These are phyloP conservation scores for Pyrenophora teres DNA, from an alignment of 2,329 filamentous ascomycete genomes.

Conservation along the genomic window DNA sequence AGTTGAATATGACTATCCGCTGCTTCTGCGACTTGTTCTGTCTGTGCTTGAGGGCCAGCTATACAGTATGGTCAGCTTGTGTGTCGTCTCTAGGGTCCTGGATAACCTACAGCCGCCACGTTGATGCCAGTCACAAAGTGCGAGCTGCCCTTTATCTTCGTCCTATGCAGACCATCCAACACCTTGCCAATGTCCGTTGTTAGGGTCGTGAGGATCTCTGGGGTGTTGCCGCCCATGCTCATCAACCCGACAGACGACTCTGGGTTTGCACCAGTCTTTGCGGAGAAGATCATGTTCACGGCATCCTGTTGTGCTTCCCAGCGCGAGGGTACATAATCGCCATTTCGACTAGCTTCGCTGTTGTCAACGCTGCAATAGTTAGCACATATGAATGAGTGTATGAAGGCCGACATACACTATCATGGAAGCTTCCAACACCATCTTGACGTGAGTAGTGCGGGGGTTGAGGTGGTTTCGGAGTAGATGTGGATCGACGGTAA, in stretches of 20 bases:
- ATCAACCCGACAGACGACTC: slow-evolving; percentile 97
- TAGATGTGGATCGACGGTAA: slow-evolving; percentile 19
- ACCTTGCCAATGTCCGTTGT: slow-evolving; percentile 97
- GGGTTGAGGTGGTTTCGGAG: slow-evolving; percentile 7
- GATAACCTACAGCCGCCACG: slow-evolving; percentile 78
- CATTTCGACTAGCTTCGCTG: slow-evolving; percentile 97
- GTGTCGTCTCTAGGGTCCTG: slow-evolving; percentile 70
- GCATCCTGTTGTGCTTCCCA: slow-evolving; percentile 97
- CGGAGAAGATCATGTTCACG: slow-evolving; percentile 92
- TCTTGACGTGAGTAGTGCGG: slow-evolving; percentile 59
- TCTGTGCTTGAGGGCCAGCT: slow-evolving; percentile 96
- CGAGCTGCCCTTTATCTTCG: slow-evolving; percentile 84
- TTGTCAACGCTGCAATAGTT: slow-evolving; percentile 76
- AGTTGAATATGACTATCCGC: slow-evolving; percentile 96
- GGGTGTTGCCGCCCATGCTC: slow-evolving; percentile 98
- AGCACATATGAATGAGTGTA: slow-evolving; percentile 28
- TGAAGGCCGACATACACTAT: slow-evolving; percentile 65
- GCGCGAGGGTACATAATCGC: slow-evolving; percentile 86
- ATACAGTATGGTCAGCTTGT: slow-evolving; percentile 48
- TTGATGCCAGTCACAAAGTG: slow-evolving; percentile 94
- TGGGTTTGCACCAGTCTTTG: slow-evolving; percentile 91
- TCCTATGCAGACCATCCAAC: slow-evolving; percentile 78
- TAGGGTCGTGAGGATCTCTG: slow-evolving; percentile 93
- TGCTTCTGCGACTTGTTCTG: slow-evolving; percentile 97
- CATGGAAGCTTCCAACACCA: slow-evolving; percentile 99